These are phyloP conservation scores for Leishmania gerbilli DNA, from an alignment of 208 protist species.

Conservation along the genomic window DNA sequence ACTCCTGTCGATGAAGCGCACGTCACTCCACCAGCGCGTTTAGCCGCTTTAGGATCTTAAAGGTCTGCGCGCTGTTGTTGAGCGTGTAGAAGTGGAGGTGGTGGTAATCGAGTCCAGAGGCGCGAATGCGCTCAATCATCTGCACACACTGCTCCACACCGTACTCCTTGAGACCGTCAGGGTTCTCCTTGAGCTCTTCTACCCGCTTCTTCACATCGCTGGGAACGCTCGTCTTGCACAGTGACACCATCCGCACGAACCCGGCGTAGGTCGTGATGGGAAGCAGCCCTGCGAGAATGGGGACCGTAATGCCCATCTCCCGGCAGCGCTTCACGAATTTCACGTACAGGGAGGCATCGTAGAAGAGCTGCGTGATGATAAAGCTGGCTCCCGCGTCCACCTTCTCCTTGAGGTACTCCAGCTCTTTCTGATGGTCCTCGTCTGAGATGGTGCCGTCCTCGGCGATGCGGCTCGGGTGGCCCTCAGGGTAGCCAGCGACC, in stretches of 20 bases:
- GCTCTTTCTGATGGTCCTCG: conserved; percentile 73
- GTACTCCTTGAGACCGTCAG: conserved; percentile 55
- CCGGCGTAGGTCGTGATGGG: conserved; percentile 85
- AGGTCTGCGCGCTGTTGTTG: conserved; percentile 44
- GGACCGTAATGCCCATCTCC: conserved; percentile 89
- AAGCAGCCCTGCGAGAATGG: conserved; percentile 95
- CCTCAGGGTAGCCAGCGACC: conserved; percentile 94
- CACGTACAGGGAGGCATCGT: conserved; percentile 92
- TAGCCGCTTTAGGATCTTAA: conserved; percentile 48
- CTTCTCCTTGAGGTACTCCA: conserved; percentile 95
- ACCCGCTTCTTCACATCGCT: conserved; percentile 46
- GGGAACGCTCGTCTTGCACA: conserved; percentile 77
- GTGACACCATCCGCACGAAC: conserved; percentile 66
- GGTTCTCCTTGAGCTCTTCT: conserved; percentile 66
- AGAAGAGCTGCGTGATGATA: conserved; percentile 98
- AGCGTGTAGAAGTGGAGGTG: conserved; percentile 86
- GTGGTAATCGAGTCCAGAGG: conserved; percentile 53
- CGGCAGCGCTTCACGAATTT: conserved; percentile 90
- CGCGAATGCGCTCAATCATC: conserved; percentile 65
- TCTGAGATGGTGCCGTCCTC: conserved; percentile 57
- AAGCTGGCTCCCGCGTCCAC: conserved; percentile 96
- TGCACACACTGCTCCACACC: conserved; percentile 56
- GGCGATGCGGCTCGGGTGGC: conserved; percentile 72
- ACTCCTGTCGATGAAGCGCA: neutral
- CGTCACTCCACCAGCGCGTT: conserved; percentile 38